Percentiles rank a stretch among this genome's conserved stretches.
Evolutionary conservation across 371 early-diverging fungal species (phyloP).

Genomic region (Mucor circinelloides): DNA sequence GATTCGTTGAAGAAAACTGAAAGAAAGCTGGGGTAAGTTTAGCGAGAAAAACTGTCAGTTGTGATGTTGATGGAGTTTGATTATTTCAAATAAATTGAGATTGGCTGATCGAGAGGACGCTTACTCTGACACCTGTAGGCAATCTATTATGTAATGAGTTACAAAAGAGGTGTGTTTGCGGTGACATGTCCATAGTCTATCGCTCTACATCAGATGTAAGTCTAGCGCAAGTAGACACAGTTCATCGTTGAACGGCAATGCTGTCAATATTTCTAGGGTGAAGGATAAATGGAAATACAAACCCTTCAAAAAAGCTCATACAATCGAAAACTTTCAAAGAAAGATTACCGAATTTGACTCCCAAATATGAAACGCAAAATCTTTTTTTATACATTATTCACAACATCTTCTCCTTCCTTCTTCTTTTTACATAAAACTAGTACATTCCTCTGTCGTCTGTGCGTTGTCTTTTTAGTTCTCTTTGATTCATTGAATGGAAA

Average conservation of each 20-base stretch:
- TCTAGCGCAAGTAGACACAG: too few relatives aligned
- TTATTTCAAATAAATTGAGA: neutral
- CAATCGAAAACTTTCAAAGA: neutral
- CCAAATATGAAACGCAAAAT: neutral
- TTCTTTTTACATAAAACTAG: neutral
- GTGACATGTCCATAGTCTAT: too few relatives aligned
- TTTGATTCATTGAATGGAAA: neutral
- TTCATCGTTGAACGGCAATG: too few relatives aligned
- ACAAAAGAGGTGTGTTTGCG: neutral
- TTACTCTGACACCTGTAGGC: neutral
- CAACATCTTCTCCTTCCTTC: neutral
- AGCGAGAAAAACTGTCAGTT: neutral
- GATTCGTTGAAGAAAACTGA: neutral
- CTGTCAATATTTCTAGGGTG: too few relatives aligned
- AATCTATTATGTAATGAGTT: neutral
- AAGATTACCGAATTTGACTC: constrained; percentile 3
- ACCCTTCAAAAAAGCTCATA: neutral
- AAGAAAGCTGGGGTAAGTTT: neutral
- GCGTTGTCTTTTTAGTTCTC: neutral
- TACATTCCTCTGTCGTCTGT: neutral
- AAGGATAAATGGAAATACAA: neutral
- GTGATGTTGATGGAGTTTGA: neutral
- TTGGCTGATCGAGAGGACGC: neutral
- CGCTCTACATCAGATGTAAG: too few relatives aligned
- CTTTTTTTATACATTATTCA: neutral